phyloP scores from a whole-genome alignment of 176 grass and related monocot genomes.

The Paspalum vaginatum region DNA sequence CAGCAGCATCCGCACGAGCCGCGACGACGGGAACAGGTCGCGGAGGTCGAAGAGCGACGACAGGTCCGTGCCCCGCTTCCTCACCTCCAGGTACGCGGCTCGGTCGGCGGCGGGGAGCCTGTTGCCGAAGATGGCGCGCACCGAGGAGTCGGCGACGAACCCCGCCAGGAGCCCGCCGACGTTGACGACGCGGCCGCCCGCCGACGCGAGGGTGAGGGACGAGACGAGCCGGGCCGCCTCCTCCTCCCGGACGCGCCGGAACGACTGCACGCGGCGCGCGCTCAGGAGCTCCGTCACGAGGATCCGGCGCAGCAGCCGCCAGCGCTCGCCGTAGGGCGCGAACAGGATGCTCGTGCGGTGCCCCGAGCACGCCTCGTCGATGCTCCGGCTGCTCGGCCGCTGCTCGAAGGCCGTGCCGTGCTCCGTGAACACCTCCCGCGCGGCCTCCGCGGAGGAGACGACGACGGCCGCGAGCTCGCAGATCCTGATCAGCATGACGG shows the following conservation, averaged over 20 bases:
- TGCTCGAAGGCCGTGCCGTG: background rate
- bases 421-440: background rate
- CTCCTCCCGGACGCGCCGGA: background rate
- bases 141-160: background rate
- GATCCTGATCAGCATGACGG: too few relatives aligned
- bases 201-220: background rate
- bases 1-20: conserved; percentile 26
- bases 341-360: background rate
- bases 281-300: background rate
- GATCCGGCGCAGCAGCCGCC: background rate
- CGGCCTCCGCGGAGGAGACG: background rate
- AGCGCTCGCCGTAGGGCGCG: background rate
- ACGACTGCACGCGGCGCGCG: background rate
- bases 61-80: background rate
- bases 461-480: too few relatives aligned
- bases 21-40: background rate
- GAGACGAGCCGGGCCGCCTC: background rate
- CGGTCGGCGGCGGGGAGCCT: background rate
- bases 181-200: background rate
- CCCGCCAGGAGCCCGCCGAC: background rate
- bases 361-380: background rate
- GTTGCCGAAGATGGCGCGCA: background rate
- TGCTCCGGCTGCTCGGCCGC: background rate
- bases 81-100: background rate
- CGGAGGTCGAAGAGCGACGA: background rate